Evolutionary conservation across 2,329 filamentous ascomycete species (phyloP).

Genomic region (Neoascochyta sp.): DNA sequence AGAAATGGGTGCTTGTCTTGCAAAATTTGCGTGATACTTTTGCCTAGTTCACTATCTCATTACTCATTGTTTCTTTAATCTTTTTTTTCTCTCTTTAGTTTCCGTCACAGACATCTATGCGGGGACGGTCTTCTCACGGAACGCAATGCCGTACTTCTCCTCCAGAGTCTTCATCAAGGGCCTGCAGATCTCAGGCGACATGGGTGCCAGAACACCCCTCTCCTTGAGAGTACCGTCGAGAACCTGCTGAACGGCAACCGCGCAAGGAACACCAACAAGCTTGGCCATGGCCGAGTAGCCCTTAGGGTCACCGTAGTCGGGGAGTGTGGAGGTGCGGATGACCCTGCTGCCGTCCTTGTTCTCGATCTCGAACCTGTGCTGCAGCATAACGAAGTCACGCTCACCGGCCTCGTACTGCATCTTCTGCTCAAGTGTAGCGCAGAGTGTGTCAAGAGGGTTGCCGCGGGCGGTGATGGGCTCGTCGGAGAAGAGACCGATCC

Average conservation of each 20-base stretch:
- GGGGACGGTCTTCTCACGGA: constrained; percentile 62
- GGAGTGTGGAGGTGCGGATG: constrained; percentile 74
- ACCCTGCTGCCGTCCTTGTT: constrained; percentile 73
- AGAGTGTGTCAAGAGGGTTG: constrained; percentile 87
- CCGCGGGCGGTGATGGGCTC: constrained; percentile 66
- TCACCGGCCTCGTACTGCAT: constrained; percentile 82
- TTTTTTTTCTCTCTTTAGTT: background rate
- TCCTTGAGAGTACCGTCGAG: constrained; percentile 69
- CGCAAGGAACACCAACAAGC: constrained; percentile 72
- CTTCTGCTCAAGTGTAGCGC: constrained; percentile 83
- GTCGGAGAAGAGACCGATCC: constrained; percentile 67
- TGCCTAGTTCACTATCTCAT: too few species aligned
- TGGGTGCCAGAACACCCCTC: constrained; percentile 73
- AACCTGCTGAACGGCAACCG: constrained; percentile 71
- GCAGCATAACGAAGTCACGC: constrained; percentile 76
- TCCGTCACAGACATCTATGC: constrained; percentile 20
- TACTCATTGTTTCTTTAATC: background rate
- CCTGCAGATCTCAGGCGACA: constrained; percentile 66
- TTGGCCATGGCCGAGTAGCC: constrained; percentile 83
- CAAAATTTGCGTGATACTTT: constrained; percentile 10
- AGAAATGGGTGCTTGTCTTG: background rate
- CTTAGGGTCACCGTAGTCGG: constrained; percentile 74
- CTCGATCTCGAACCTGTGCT: constrained; percentile 83
- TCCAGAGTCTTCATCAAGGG: constrained; percentile 74
- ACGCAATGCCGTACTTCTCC: constrained; percentile 70